Conservation (phyloP, 208 protist species). For the Wallacemonas rigidus region DNA sequence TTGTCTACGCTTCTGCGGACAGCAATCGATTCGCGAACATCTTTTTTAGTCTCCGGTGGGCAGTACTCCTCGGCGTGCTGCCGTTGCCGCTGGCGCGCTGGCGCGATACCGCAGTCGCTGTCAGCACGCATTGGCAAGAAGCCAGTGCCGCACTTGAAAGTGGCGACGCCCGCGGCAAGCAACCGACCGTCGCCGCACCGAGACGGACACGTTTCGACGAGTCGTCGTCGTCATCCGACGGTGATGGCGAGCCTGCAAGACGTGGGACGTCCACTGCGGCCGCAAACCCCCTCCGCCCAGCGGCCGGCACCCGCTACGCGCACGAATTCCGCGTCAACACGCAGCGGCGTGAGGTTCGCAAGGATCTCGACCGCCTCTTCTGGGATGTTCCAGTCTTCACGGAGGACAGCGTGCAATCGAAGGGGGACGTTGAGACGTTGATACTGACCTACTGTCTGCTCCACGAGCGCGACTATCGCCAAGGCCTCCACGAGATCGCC, state of each 20-base stretch:
- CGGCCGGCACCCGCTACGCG: slow-evolving; percentile 56
- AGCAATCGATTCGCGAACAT: slow-evolving; percentile 1
- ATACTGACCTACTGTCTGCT: slow-evolving; percentile 64
- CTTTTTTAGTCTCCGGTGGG: slow-evolving; percentile 50
- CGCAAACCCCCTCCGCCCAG: slow-evolving; percentile 59
- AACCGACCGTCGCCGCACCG: not conserved
- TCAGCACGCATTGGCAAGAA: not conserved
- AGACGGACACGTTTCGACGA: slow-evolving; percentile 3
- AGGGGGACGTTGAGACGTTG: slow-evolving; percentile 44
- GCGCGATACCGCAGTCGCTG: not conserved
- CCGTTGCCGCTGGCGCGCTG: slow-evolving; percentile 14
- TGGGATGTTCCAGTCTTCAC: slow-evolving; percentile 64
- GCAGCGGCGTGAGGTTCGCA: slow-evolving; percentile 42
- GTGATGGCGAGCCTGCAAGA: slow-evolving; percentile 20
- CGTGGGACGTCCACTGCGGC: no score
- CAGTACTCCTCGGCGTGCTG: slow-evolving; percentile 46
- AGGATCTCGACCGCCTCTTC: slow-evolving; percentile 72
- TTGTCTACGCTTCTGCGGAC: slow-evolving; percentile 27
- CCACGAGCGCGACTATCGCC: slow-evolving; percentile 69
- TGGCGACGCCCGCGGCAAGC: not conserved
- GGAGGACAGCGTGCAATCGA: slow-evolving; percentile 20
- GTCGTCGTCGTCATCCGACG: slow-evolving; percentile 23
- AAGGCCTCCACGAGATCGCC: slow-evolving; percentile 92
- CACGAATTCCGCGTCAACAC: slow-evolving; percentile 49
- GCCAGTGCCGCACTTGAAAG: not conserved